phyloP scores from a whole-genome alignment of 495 filamentous ascomycete genomes.

The Pseudoneurospora amorphoporcata region DNA sequence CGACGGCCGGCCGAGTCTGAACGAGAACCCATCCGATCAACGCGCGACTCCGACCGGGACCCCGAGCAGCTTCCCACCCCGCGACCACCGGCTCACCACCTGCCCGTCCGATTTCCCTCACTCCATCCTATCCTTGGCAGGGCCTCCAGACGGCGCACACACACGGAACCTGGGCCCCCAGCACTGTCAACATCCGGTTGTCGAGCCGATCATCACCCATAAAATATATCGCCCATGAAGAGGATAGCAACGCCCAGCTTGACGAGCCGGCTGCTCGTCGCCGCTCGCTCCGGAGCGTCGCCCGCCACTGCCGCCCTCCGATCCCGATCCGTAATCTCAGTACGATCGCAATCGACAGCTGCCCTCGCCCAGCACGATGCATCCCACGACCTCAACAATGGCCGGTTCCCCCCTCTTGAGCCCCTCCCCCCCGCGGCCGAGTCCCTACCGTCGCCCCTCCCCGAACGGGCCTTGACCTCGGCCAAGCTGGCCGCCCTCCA shows the following conservation, averaged over 20 bases:
- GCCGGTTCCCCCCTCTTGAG: slow-evolving; percentile 19
- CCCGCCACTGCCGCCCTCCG: slow-evolving; percentile 27
- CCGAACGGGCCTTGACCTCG: slow-evolving; percentile 57
- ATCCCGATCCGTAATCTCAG: slow-evolving; percentile 10
- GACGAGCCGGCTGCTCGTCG: slow-evolving; percentile 25
- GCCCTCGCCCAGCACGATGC: slow-evolving; percentile 10
- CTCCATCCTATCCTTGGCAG: not conserved
- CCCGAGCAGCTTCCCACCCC: not conserved
- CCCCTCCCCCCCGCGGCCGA: slow-evolving; percentile 12
- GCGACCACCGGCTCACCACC: not conserved
- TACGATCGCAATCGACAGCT: slow-evolving; percentile 14
- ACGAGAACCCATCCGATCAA: not conserved
- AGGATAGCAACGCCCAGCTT: slow-evolving; percentile 30
- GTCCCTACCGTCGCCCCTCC: slow-evolving; percentile 52
- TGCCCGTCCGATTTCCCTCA: slow-evolving; percentile 3
- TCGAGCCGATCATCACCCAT: not conserved
- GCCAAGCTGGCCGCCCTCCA: slow-evolving; percentile 91
- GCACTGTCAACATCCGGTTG: not conserved
- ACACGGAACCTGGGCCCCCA: not conserved
- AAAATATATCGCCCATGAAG: slow-evolving; percentile 22
- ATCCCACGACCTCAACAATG: slow-evolving; percentile 9
- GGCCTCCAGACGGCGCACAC: not conserved
- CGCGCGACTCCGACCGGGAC: not conserved
- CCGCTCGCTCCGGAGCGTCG: slow-evolving; percentile 24
- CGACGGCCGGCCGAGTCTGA: slow-evolving; percentile 8